Evolutionary conservation across 2,329 filamentous ascomycete species (phyloP), one percentile per base, ranked within the genome.

Genomic region (Stromatinia cepivora): DNA sequence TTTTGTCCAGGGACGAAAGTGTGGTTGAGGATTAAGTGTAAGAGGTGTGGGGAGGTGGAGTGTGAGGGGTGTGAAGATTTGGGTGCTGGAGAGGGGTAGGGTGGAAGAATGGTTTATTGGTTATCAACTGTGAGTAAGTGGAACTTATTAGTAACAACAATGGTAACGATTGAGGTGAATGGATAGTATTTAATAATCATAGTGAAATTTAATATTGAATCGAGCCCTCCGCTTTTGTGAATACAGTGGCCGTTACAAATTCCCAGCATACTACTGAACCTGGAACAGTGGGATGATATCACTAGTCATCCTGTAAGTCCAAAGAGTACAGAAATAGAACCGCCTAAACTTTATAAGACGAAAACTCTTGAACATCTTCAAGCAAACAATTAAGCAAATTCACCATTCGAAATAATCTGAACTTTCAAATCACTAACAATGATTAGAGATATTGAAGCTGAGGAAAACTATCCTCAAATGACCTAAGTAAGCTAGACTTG

Each of bases 1-100:
- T 66, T 66, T 39, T 66, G 64, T 59, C 64, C 53, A 1, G 64
- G 64, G 6, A 66, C 50, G 31, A 66, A 58, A 36, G 36, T 59
- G 28, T 59, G 64, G 64, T 39, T 66, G 28, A 59, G 42, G 28
- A n/a, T 66, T 50, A 66, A 42, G 42, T 66, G 64, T 39, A 28
- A 28, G 53, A 20, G 7, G 42, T 46, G 53, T 50, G 52, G 42
- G 8, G 39, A 59, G 28, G 64, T 66, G 17, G 64, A 2, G 1
- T 59, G 53, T 50, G 13, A 11, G 7, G 31, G 42, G 8, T 59
- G 64, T 59, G 17, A 25, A 11, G 7, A 50, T 22, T 17, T 39
- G 4, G 5, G 1, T 52, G 46, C 3, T 20, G 25, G 3, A 5
- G 31, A 52, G 31, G 22, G 9, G 20, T 31, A 61, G 28, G 9